phyloP scores from a whole-genome alignment of 1,284 basidiomycete species.

The Tilletiaria anomala region DNA sequence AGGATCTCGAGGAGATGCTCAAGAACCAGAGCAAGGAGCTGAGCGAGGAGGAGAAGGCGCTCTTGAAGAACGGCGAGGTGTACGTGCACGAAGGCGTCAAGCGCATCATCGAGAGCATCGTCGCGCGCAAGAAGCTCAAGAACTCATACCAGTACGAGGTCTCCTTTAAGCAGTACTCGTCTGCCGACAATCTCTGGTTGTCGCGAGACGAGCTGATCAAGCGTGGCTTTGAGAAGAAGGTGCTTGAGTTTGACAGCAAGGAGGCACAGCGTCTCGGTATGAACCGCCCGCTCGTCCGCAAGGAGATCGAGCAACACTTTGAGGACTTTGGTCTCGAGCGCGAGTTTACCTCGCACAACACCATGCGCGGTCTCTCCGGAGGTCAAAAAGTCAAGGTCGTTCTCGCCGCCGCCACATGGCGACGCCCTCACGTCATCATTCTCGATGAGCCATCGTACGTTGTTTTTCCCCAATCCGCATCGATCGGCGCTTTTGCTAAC shows the following conservation, averaged over 20 bases:
- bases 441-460: slow-evolving; percentile 39
- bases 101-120: slow-evolving; percentile 37
- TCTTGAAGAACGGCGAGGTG: slow-evolving; percentile 38
- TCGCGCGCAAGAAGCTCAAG: slow-evolving; percentile 39
- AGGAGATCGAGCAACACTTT: slow-evolving; percentile 40
- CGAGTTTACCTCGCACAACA: slow-evolving; percentile 40
- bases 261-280: slow-evolving; percentile 37
- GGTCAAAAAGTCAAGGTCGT: slow-evolving; percentile 41
- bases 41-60: slow-evolving; percentile 25
- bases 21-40: slow-evolving; percentile 27
- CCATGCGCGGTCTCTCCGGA: slow-evolving; percentile 40
- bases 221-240: slow-evolving; percentile 36
- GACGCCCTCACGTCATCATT: slow-evolving; percentile 37
- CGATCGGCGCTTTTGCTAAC: not conserved
- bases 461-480: not conserved
- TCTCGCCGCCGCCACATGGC: slow-evolving; percentile 38
- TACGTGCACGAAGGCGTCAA: slow-evolving; percentile 37
- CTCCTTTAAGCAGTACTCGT: slow-evolving; percentile 39
- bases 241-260: slow-evolving; percentile 31
- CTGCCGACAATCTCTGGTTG: slow-evolving; percentile 38
- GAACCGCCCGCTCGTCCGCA: slow-evolving; percentile 36
- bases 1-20: slow-evolving; percentile 39
- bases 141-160: slow-evolving; percentile 41
- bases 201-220: slow-evolving; percentile 34
- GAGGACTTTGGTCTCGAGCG: slow-evolving; percentile 39